Evolutionary conservation across 73 alveolate species (phyloP), one percentile per base, ranked within the genome.

Genomic region (Paramecium pentaurelia): DNA sequence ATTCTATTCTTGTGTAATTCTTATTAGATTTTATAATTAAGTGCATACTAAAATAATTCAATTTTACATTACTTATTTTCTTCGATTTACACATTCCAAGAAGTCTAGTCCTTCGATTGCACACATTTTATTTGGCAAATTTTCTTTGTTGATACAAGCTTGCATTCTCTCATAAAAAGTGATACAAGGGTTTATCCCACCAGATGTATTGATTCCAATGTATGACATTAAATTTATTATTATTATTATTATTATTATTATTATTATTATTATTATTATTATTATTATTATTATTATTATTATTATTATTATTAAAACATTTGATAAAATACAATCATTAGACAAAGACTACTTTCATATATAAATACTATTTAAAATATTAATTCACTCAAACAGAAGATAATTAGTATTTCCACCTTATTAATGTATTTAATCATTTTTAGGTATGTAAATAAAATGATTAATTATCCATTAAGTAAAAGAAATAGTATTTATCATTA

Each of bases 101-200:
- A 32, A 80, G 14, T 80, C 91, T 10, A 80, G 34, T 42, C 91
- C 73, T 80, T 80, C 91, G 27, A 80, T 40, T 28, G 75, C 91
- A 47, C 91, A 80, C 91, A 80, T 45, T 47, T 49, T 80, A 36
- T 80, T 80, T 18, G 91, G 91, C 6, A 80, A 6, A 49, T 45
- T 42, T 47, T 80, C 91, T 20, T 27, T 42, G 6, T 80, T 80
- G 20, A 44, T 20, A 38, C 91, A 80, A 20, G 77, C 32, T 18
- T 22, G 25, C 75, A 80, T 45, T 80, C 91, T 80, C 27, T 80
- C 64, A 36, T 80, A 49, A 47, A 80, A 80, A 42, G 58, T 47
- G 9, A 80, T 80, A n/a, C 91, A 80, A 27, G 91, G 91, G 30
- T 80, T 42, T 30, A 49, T 42, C 10, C 91, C 91, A 40, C 91